These are phyloP conservation scores for Candida anglica DNA, from an alignment of 805 yeast species.

Conservation along the genomic window DNA sequence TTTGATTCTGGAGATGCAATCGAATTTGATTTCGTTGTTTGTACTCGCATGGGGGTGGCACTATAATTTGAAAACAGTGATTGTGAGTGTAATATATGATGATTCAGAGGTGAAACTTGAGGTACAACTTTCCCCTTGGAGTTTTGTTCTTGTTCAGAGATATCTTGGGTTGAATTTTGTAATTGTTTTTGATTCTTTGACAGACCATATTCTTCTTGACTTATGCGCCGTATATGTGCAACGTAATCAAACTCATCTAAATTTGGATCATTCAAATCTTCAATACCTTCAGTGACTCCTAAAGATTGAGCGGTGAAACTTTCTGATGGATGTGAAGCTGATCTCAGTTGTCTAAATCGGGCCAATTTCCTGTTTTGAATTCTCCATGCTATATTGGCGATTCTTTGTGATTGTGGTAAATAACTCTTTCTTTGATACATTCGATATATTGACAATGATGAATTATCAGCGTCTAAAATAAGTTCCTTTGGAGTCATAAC, in stretches of 20 bases:
- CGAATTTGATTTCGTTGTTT: slow-evolving; percentile 1
- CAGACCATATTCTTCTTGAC: slow-evolving; percentile 30
- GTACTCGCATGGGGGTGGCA: slow-evolving; percentile 1
- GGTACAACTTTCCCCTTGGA: background rate
- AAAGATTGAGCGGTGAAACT: background rate
- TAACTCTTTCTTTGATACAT: slow-evolving; percentile 40
- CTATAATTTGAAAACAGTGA: background rate
- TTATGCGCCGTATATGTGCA: slow-evolving; percentile 39
- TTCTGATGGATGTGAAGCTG: background rate
- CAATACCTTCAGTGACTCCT: background rate
- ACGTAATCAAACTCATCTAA: slow-evolving; percentile 43
- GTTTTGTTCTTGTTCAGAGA: background rate
- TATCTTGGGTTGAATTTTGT: background rate
- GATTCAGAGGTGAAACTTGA: no score
- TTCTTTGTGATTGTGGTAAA: slow-evolving; percentile 39
- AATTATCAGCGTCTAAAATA: slow-evolving; percentile 30
- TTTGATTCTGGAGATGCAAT: slow-evolving; percentile 10
- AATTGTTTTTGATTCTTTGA: background rate
- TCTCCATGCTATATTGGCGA: slow-evolving; percentile 43
- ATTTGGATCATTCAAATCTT: slow-evolving; percentile 19
- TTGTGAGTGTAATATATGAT: background rate
- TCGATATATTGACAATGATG: slow-evolving; percentile 32
- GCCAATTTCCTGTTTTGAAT: slow-evolving; percentile 34
- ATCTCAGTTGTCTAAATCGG: background rate
- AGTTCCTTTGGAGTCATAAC: slow-evolving; percentile 13